phyloP scores from a whole-genome alignment of 495 filamentous ascomycete genomes.

The Daldinia caldariorum region DNA sequence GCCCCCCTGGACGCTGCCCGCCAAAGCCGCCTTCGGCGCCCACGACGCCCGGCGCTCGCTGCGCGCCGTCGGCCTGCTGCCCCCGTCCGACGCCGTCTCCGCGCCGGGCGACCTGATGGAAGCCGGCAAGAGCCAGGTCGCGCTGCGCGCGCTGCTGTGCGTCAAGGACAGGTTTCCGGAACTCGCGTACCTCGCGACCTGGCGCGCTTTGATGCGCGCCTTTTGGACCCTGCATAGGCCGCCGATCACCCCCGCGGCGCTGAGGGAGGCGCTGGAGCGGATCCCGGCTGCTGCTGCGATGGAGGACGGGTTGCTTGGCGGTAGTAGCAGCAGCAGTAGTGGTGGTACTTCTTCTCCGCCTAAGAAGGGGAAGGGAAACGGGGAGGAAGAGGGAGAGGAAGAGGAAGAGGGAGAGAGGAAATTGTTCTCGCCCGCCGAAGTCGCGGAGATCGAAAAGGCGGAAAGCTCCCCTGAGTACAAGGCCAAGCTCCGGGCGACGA shows the following conservation, averaged over 20 bases:
- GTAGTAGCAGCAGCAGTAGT: too few species aligned
- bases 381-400: constrained; percentile 43
- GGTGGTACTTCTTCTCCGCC: too few species aligned
- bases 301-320: too few species aligned
- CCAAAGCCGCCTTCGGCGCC: constrained; percentile 67
- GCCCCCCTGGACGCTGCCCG: constrained; percentile 75
- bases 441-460: constrained; percentile 61
- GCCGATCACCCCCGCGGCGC: constrained; percentile 46
- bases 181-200: constrained; percentile 38
- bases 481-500: constrained; percentile 64
- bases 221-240: constrained; percentile 51
- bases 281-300: constrained; percentile 12
- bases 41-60: constrained; percentile 67
- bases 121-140: constrained; percentile 54
- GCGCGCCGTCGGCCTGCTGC: constrained; percentile 60
- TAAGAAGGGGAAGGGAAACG: constrained; percentile 22
- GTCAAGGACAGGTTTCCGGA: constrained; percentile 64
- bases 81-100: constrained; percentile 45
- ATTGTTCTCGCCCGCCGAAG: constrained; percentile 49
- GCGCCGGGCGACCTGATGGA: constrained; percentile 53
- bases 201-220: constrained; percentile 50
- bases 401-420: constrained; percentile 30
- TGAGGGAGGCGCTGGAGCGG: constrained; percentile 44
- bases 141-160: constrained; percentile 71
- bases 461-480: constrained; percentile 65